These are phyloP conservation scores for Hirsutella minnesotensis DNA, from an alignment of 2,329 filamentous ascomycete genomes.

Conservation along the genomic window DNA sequence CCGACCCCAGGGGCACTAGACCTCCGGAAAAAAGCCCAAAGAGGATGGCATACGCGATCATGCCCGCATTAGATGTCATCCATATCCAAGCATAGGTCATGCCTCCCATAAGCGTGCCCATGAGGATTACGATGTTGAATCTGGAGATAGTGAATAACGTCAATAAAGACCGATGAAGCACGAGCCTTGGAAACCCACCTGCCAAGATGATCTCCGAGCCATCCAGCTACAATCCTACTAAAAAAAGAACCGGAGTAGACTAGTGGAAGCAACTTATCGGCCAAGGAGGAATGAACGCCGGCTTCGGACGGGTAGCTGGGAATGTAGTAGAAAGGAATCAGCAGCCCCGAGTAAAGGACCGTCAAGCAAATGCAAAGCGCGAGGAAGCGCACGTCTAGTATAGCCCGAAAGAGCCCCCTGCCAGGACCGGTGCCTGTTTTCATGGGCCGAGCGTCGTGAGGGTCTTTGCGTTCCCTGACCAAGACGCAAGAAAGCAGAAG, in stretches of 20 bases:
- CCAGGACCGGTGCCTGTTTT: conserved; percentile 3
- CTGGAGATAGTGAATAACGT: conserved; percentile 1
- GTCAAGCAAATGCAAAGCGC: conserved; percentile 10
- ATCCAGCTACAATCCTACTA: conserved; percentile 39
- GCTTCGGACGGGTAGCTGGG: conserved; percentile 39
- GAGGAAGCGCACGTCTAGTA: conserved; percentile 13
- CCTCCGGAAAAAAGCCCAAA: conserved; percentile 19
- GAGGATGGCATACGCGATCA: conserved; percentile 13
- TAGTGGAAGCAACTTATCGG: conserved; percentile 50
- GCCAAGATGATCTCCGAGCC: conserved; percentile 38
- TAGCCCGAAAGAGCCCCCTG: conserved; percentile 14
- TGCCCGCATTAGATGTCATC: conserved; percentile 8
- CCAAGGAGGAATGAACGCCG: conserved; percentile 32
- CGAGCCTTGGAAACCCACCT: conserved; percentile 12
- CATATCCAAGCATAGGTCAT: conserved; percentile 19
- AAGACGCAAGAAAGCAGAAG: conserved; percentile 14
- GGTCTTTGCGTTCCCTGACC: conserved; percentile 13
- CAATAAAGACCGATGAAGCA: not conserved
- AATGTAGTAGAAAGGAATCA: conserved; percentile 18
- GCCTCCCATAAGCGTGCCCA: conserved; percentile 11
- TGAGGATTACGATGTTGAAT: conserved; percentile 28
- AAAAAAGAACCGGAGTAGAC: conserved; percentile 45
- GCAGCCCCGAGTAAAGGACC: conserved; percentile 16
- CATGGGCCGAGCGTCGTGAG: conserved; percentile 5
- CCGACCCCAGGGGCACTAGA: conserved; percentile 20